Percentiles rank a stretch among this genome's conserved stretches.
These are phyloP conservation scores for Mollisia scopiformis DNA, from an alignment of 2,329 filamentous ascomycete genomes.

Conservation along the genomic window DNA sequence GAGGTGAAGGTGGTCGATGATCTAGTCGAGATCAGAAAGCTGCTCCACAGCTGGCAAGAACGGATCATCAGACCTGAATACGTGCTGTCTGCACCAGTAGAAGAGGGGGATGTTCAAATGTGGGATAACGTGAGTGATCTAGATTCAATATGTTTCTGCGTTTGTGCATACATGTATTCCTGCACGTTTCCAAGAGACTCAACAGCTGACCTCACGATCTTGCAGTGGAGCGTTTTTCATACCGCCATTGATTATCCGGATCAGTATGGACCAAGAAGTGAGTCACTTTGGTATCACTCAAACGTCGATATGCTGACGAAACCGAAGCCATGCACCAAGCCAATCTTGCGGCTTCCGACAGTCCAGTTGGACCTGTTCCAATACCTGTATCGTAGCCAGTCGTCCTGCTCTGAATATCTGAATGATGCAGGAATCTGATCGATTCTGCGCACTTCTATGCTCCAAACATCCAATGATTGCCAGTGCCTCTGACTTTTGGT, in stretches of 20 bases:
- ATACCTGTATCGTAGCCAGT: constrained; percentile 3
- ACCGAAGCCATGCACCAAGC: constrained; percentile 46
- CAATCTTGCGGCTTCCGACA: constrained; percentile 42
- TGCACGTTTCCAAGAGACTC: too few species aligned
- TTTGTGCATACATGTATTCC: too few species aligned
- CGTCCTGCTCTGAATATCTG: background rate
- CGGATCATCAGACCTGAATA: constrained; percentile 46
- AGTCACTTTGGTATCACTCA: background rate
- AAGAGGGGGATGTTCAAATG: constrained; percentile 48
- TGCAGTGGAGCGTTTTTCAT: constrained; percentile 43
- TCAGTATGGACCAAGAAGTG: constrained; percentile 41
- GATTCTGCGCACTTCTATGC: background rate
- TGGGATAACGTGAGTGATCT: constrained; percentile 45
- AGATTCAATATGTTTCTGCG: too few species aligned
- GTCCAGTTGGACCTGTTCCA: constrained; percentile 16
- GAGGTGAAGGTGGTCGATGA: constrained; percentile 42
- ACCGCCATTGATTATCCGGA: constrained; percentile 47
- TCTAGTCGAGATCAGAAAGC: constrained; percentile 40
- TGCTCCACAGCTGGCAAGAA: constrained; percentile 42
- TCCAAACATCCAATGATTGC: too few species aligned
- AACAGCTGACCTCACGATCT: background rate
- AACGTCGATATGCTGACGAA: background rate
- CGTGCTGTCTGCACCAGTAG: constrained; percentile 42
- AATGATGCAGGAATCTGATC: background rate
- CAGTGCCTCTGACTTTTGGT: too few species aligned